Percentiles rank a stretch among this genome's conserved stretches.
phyloP scores from a whole-genome alignment of 306 rosid species.

The Alnus glutinosa region DNA sequence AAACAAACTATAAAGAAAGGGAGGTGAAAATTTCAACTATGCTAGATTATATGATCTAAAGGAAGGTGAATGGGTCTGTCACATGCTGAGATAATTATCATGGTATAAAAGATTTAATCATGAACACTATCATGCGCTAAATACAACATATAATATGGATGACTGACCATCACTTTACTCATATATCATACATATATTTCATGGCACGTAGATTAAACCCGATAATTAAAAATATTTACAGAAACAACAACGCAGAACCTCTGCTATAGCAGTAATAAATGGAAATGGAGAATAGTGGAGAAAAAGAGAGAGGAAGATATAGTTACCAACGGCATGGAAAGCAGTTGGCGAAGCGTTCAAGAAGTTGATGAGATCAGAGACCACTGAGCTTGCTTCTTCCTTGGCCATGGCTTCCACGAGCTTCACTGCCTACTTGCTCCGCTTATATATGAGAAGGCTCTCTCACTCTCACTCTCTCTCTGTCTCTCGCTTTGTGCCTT shows the following conservation, averaged over 20 bases:
- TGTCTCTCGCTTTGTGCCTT: too few species aligned
- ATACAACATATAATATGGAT: too few species aligned
- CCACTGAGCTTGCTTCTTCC: conserved; percentile 47
- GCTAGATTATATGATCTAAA: not conserved
- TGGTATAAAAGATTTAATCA: too few species aligned
- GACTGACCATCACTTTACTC: too few species aligned
- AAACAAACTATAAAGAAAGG: not conserved
- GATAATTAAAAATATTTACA: too few species aligned
- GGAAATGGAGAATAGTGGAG: not conserved
- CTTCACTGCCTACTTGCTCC: not conserved
- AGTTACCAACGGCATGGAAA: conserved; percentile 90
- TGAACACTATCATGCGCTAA: too few species aligned
- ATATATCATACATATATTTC: too few species aligned
- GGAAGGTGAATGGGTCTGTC: too few species aligned
- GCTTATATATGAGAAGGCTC: not conserved
- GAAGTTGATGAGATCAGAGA: conserved; percentile 71
- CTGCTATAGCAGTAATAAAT: not conserved
- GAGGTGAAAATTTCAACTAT: not conserved
- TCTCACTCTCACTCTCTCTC: conserved; percentile 4
- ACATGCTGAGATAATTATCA: too few species aligned
- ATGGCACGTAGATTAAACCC: too few species aligned
- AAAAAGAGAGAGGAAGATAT: not conserved
- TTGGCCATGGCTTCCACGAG: conserved; percentile 47
- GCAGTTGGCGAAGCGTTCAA: conserved; percentile 93
- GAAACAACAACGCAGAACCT: too few species aligned